A percentile compares a stretch with the other conserved stretches of the same genome.
Conservation (phyloP, 805 yeast genomes). For the Yamadazyma ubonensis region DNA sequence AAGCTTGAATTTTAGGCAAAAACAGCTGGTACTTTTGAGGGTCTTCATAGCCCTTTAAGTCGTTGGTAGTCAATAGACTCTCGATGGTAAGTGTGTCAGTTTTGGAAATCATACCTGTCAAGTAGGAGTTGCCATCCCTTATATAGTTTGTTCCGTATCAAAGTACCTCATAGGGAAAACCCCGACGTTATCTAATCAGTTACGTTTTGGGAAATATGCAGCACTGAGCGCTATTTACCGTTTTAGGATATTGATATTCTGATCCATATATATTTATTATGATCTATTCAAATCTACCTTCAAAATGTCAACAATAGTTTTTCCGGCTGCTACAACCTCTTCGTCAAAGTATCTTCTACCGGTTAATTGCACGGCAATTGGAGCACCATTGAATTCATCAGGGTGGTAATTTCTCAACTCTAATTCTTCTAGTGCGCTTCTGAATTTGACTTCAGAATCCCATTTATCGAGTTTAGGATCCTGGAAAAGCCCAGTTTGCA, state of each 20-base stretch:
- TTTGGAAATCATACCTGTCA: background rate
- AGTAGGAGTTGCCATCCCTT: too few relatives aligned
- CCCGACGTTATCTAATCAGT: background rate
- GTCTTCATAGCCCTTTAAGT: conserved; percentile 30
- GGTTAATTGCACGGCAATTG: conserved; percentile 52
- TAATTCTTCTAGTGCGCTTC: conserved; percentile 48
- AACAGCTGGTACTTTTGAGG: conserved; percentile 38
- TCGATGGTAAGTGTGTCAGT: conserved; percentile 9
- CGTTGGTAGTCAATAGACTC: conserved; percentile 13
- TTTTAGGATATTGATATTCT: background rate
- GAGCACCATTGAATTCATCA: conserved; percentile 49
- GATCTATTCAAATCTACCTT: conserved; percentile 23
- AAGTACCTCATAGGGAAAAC: too few relatives aligned
- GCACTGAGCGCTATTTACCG: background rate
- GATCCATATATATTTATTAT: conserved; percentile 8
- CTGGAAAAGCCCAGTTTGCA: conserved; percentile 62
- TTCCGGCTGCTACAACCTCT: conserved; percentile 52
- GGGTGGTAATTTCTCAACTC: conserved; percentile 50
- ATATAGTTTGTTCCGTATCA: too few relatives aligned
- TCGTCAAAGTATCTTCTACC: conserved; percentile 58
- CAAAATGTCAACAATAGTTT: conserved; percentile 37
- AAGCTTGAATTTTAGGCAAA: conserved; percentile 42
- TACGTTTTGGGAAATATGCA: background rate
- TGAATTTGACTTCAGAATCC: conserved; percentile 36
- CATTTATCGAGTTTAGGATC: conserved; percentile 54